Base-by-base conservation (phyloP, 176 grass and related monocot species). In the Oryza longistaminata region DNA sequence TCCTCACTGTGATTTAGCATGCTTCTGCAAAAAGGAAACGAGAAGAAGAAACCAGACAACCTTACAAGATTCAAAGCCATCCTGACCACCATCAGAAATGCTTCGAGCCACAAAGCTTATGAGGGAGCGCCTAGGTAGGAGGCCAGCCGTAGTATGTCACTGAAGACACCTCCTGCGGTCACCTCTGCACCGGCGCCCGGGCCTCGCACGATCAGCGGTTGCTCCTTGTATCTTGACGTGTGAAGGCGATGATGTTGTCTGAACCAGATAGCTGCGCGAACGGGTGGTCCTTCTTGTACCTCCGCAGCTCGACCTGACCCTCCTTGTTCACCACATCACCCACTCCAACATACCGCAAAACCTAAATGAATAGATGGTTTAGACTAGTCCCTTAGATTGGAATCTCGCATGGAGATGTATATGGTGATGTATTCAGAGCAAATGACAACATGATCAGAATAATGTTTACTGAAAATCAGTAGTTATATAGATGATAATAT, bases 241-340 rank as follows among this genome's bases (percentile, higher is more conserved):
- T 93, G 78, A 93, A 93, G 14, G 91, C 91, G 64, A 93, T 90
- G 64, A 93, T 93, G 70, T 93, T 93, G 62, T 93, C 91, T 0
- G 91, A 93, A 55, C 91, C 91, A 1, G 91, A 88, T 24, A 93
- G 85, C 81, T 93, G 91, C 4, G 88, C 85, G 48, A 93, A 93
- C 3, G 91, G 85, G 81, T 93, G 91, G 2, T 85, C 85, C 12
- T 25, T 81, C 68, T 88, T 88, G 81, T 93, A 93, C 53, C 85
- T 84, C 73, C 46, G 81, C 60, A 93, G 53, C 74, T 93, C 85
- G 14, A 93, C 91, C 19, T 37, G 60, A 9, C 91, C 91, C 64
- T 82, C 85, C 79, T 88, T 73, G 37, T 90, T 90, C 46, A 66
- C 77, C 2, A 78, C 78, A 58, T 93, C 91, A 9, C 90, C 91